phyloP scores from a whole-genome alignment of 2,329 filamentous ascomycete genomes.

The Trichoderma breve region DNA sequence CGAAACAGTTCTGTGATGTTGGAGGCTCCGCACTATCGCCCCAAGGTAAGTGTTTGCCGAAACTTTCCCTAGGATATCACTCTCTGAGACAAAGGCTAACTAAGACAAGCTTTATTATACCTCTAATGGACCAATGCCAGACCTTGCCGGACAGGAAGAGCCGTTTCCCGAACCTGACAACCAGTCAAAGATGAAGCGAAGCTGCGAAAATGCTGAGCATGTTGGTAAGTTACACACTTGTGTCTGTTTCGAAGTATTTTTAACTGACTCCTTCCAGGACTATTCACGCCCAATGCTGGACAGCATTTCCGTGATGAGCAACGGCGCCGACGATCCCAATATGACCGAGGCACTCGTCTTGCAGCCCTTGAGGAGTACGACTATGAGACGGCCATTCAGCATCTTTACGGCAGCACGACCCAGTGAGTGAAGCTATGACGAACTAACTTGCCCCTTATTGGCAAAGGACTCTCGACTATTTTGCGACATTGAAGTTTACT shows the following conservation, averaged over 20 bases:
- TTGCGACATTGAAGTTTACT: constrained; percentile 11
- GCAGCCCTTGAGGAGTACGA: constrained; percentile 65
- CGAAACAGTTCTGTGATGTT: constrained; percentile 96
- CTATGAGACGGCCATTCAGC: constrained; percentile 45
- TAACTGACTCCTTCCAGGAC: constrained; percentile 45
- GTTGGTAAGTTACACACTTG: constrained; percentile 59
- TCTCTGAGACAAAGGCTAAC: background rate
- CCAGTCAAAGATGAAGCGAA: constrained; percentile 80
- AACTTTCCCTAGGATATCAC: too few species aligned
- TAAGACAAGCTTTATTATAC: constrained; percentile 51
- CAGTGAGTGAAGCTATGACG: background rate
- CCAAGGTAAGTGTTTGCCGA: constrained; percentile 59
- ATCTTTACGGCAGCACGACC: constrained; percentile 33
- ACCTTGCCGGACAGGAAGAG: constrained; percentile 67
- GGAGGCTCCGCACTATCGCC: constrained; percentile 75
- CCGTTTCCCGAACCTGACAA: constrained; percentile 79
- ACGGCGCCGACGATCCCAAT: constrained; percentile 72
- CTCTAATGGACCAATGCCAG: constrained; percentile 45
- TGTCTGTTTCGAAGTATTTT: background rate
- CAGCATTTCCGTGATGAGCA: constrained; percentile 74
- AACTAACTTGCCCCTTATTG: background rate
- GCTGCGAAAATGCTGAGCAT: constrained; percentile 81
- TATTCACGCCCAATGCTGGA: constrained; percentile 77
- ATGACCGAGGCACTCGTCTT: constrained; percentile 74
- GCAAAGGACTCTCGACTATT: background rate